phyloP scores from a whole-genome alignment of 345 rosid species.

The Populus nigra region DNA sequence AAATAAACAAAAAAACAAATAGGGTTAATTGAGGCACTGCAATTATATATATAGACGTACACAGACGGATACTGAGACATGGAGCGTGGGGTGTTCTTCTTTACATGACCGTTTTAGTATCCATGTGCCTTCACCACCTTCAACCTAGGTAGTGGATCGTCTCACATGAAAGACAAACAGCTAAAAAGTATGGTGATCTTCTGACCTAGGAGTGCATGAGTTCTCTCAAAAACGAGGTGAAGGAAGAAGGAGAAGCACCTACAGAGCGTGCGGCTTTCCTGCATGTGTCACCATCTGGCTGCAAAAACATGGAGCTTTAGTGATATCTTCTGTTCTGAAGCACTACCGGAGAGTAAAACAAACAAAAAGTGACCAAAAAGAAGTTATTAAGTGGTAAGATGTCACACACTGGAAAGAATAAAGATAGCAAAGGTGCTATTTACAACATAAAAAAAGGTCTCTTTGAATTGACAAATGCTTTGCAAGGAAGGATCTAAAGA shows the following conservation, averaged over 20 bases:
- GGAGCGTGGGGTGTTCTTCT: constrained; percentile 46
- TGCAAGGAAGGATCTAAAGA: constrained; percentile 42
- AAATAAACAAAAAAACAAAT: background rate
- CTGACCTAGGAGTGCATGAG: constrained; percentile 14
- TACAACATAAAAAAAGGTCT: constrained; percentile 21
- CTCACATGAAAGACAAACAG: constrained; percentile 40
- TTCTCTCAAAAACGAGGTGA: background rate
- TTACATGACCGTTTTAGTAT: constrained; percentile 34
- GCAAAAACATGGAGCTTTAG: constrained; percentile 10
- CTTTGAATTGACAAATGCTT: constrained; percentile 38
- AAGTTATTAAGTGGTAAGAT: constrained; percentile 44
- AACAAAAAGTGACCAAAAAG: constrained; percentile 51
- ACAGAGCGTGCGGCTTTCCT: background rate
- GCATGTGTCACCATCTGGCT: constrained; percentile 5
- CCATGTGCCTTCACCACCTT: constrained; percentile 41
- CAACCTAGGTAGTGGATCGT: constrained; percentile 36
- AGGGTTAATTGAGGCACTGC: constrained; percentile 6
- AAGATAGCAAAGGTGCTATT: constrained; percentile 29
- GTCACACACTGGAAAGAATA: constrained; percentile 38
- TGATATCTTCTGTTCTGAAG: constrained; percentile 14
- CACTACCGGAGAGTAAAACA: constrained; percentile 32
- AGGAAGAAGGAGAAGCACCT: background rate
- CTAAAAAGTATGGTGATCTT: constrained; percentile 9
- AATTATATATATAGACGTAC: background rate
- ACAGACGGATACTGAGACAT: constrained; percentile 27